phyloP scores from a whole-genome alignment of 257 asterid genomes.

The Plantago major region DNA sequence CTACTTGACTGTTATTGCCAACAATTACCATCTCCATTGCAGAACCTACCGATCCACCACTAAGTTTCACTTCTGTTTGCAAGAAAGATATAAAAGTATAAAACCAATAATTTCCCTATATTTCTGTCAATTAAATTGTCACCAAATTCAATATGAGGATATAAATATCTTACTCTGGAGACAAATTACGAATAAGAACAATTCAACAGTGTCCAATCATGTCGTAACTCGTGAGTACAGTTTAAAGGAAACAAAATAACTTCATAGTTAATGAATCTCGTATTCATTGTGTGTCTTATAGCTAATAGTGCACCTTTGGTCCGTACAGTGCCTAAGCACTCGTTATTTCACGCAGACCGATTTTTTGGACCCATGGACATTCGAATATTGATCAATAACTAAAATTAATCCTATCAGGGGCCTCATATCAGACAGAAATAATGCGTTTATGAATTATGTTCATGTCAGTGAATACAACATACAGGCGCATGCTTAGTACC shows the following conservation, averaged over 20 bases:
- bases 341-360: too few relatives aligned
- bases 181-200: background rate
- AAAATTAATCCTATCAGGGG: background rate
- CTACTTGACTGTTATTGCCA: constrained; percentile 11
- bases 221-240: background rate
- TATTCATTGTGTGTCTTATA: too few relatives aligned
- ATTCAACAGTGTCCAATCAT: background rate
- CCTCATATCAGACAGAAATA: constrained; percentile 1
- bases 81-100: constrained; percentile 1
- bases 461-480: constrained; percentile 3
- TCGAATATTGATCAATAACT: too few relatives aligned
- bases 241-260: background rate
- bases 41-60: constrained; percentile 1
- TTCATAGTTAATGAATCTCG: too few relatives aligned
- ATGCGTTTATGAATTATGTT: constrained; percentile 7
- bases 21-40: background rate
- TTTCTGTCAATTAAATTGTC: background rate
- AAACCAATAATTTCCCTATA: background rate
- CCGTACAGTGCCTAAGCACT: too few relatives aligned
- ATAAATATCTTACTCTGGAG: too few relatives aligned
- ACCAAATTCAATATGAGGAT: too few relatives aligned
- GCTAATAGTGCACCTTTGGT: too few relatives aligned
- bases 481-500: constrained; percentile 22
- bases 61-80: constrained; percentile 4
- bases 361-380: too few relatives aligned